Evolutionary conservation across 768 basidiomycete genomes (phyloP).

Genomic region (Russula dissimulans): DNA sequence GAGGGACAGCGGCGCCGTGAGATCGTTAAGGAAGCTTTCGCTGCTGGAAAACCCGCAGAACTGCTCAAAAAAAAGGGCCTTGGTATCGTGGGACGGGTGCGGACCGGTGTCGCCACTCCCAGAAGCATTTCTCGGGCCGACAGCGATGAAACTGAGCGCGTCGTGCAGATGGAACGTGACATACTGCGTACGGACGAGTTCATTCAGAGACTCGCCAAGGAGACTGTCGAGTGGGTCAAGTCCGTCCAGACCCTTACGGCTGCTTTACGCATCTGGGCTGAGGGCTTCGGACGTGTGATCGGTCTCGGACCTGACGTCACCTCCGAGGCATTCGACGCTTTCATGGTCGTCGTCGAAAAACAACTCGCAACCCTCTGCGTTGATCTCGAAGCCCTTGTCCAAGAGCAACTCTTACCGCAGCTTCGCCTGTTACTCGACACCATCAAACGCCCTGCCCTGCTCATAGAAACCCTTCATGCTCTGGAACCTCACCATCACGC

Average conservation of each 20-base stretch:
- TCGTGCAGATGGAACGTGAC: conserved; percentile 13
- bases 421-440: conserved; percentile 50
- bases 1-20: conserved; percentile 69
- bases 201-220: conserved; percentile 13
- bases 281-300: conserved; percentile 18
- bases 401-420: conserved; percentile 45
- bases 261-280: conserved; percentile 14
- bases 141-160: conserved; percentile 16
- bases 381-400: conserved; percentile 45
- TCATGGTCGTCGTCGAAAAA: conserved; percentile 47
- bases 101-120: conserved; percentile 50
- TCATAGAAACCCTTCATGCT: conserved; percentile 60
- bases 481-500: conserved; percentile 66
- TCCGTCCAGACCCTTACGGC: conserved; percentile 1
- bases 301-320: conserved; percentile 21
- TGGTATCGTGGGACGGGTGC: conserved; percentile 45
- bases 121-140: conserved; percentile 37
- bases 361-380: conserved; percentile 44
- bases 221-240: conserved; percentile 17
- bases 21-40: conserved; percentile 68
- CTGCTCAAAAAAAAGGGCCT: conserved; percentile 29
- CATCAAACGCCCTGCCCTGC: conserved; percentile 51
- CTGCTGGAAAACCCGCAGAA: conserved; percentile 19
- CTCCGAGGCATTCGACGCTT: conserved; percentile 29
- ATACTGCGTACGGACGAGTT: conserved; percentile 6